A percentile compares a stretch with the other conserved stretches of the same genome.
phyloP scores from a whole-genome alignment of 306 rosid genomes.

The Psophocarpus tetragonolobus region DNA sequence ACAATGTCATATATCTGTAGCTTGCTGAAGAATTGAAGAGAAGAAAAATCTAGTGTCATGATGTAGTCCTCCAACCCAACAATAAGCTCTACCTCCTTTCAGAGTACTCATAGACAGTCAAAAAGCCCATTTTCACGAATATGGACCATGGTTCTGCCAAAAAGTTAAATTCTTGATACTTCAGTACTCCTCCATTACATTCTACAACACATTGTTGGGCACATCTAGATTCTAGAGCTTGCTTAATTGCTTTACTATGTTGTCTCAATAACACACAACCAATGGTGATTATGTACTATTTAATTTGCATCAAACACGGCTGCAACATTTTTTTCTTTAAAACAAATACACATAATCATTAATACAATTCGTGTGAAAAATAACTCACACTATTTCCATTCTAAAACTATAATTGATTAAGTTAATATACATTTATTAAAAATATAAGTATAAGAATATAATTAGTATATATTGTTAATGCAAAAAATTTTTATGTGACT shows the following conservation, averaged over 20 bases:
- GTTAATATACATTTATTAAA: no score
- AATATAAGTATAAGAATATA: no score
- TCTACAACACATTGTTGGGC: background rate
- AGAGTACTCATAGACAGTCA: background rate
- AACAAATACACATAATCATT: background rate
- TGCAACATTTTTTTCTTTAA: background rate
- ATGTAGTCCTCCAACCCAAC: background rate
- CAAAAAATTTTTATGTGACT: no score
- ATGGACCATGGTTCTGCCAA: background rate
- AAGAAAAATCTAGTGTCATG: background rate
- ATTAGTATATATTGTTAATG: no score
- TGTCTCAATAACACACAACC: background rate
- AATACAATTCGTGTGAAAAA: background rate
- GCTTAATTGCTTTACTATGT: background rate
- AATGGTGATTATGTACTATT: background rate
- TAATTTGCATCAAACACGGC: background rate
- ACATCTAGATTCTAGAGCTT: background rate
- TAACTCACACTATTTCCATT: no score
- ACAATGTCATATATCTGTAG: background rate
- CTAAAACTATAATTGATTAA: no score
- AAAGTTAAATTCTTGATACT: background rate
- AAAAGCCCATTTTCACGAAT: background rate
- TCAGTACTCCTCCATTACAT: background rate
- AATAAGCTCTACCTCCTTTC: background rate
- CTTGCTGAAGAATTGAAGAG: background rate